Base-by-base conservation (phyloP, 1,284 basidiomycete genomes). In the Clitocybe nebularis region DNA sequence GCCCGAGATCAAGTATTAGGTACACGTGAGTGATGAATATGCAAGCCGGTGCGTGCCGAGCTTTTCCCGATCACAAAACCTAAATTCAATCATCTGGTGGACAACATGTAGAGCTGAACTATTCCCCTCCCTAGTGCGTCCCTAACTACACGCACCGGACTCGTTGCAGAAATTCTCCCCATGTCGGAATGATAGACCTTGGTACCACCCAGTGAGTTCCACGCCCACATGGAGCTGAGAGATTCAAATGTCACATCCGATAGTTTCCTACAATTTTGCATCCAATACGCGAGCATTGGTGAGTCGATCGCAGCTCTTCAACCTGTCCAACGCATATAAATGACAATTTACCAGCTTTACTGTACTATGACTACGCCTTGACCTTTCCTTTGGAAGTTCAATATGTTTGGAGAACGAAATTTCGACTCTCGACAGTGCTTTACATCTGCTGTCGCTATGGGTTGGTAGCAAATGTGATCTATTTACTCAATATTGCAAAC, bases 391-490 rank as follows among this genome's bases (percentile, higher is more conserved):
- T 46, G 49, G 57, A 57, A 35, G 50, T 53, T 24, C 29, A 39
- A 21, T 56, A 57, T 34, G 50, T 59, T n/a, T 59, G 57, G 57
- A 34, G 45, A 6, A 41, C 45, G 14, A 53, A 34, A 35, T 44
- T 57, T 19, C 44, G 50, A 9, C 34, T 53, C n/a, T 51, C 55
- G 14, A 56, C 49, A 11, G 5, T 53, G 17, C 46, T 55, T 4
- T 57, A 58, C 36, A 40, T 53, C 14, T 49, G 46, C 32, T 58
- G 57, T 40, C 52, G 56, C 30, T 58, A 56, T 35, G 50, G 51
- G 10, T 45, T 59, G 11, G 45, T 53, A 13, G 57, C 57, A 21
- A 59, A 59, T 41, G 34, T 59, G 6, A 22, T 57, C 3, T 59
- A 55, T 39, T 41, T 59, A 14, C 42, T 59, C 24, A 48, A 47